Evolutionary conservation across 148 eudicot genomes (phyloP).

Genomic region (Fagopyrum tataricum): DNA sequence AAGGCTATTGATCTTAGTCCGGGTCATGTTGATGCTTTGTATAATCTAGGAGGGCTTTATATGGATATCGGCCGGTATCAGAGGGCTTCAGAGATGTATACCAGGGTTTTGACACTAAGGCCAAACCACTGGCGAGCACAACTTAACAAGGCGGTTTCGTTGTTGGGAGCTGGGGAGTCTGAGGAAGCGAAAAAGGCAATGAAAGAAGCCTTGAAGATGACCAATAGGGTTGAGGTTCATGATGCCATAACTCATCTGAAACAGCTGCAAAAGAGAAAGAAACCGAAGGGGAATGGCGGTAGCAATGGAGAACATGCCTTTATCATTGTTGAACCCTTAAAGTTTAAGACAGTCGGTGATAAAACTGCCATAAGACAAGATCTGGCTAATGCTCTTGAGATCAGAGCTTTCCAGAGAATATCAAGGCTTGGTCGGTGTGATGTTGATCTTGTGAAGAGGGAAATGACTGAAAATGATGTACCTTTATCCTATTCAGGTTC

Average conservation of each 20-base stretch:
- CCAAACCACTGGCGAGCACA: constrained; percentile 97
- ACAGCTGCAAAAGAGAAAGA: constrained; percentile 94
- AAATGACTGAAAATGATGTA: constrained; percentile 59
- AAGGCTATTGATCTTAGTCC: constrained; percentile 95
- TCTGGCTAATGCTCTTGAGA: constrained; percentile 69
- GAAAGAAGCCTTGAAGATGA: constrained; percentile 96
- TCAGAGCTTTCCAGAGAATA: constrained; percentile 82
- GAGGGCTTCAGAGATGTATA: constrained; percentile 96
- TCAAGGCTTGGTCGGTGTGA: constrained; percentile 79
- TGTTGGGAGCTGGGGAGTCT: constrained; percentile 90
- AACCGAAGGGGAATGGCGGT: constrained; percentile 53
- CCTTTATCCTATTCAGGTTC: constrained; percentile 82
- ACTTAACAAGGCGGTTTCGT: constrained; percentile 84
- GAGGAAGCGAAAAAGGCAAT: constrained; percentile 92
- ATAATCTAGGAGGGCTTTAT: constrained; percentile 91
- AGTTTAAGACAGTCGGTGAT: constrained; percentile 66
- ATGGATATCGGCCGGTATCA: constrained; percentile 99
- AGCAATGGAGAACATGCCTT: constrained; percentile 64
- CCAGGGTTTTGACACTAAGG: constrained; percentile 84
- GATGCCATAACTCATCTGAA: constrained; percentile 91
- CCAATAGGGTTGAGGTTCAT: constrained; percentile 89
- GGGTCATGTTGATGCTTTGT: constrained; percentile 92
- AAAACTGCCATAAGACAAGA: constrained; percentile 70
- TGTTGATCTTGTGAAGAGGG: constrained; percentile 66
- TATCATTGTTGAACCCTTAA: constrained; percentile 53